Percentiles rank a stretch among this genome's conserved stretches.
These are phyloP conservation scores for Cryphonectria japonica DNA, from an alignment of 2,329 filamentous ascomycete species.

Conservation along the genomic window DNA sequence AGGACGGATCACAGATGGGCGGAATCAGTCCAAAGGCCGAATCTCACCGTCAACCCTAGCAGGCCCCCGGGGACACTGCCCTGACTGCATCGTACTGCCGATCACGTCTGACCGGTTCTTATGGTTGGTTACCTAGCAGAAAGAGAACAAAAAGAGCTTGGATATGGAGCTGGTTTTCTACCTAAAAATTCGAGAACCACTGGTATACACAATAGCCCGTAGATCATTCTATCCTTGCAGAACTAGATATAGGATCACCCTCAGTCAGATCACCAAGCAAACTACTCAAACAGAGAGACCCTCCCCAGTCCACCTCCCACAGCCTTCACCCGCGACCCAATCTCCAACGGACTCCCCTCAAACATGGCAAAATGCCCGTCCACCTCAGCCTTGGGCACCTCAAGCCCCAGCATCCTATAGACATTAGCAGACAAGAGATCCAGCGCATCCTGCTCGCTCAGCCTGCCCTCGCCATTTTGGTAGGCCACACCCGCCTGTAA, in stretches of 20 bases:
- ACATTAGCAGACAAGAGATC: constrained; percentile 61
- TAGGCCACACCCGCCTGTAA: constrained; percentile 63
- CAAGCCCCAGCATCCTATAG: constrained; percentile 59
- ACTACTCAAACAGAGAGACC: constrained; percentile 42
- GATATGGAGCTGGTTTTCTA: no score
- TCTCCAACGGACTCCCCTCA: constrained; percentile 65
- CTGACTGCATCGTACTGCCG: no score
- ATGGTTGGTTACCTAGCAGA: no score
- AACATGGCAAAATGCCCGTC: constrained; percentile 62
- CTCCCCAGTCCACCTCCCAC: constrained; percentile 50
- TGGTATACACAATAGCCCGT: no score
- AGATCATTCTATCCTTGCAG: no score
- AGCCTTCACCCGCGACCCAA: constrained; percentile 59
- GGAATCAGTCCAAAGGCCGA: not conserved
- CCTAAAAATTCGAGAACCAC: no score
- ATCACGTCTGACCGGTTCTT: no score
- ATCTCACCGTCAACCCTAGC: not conserved
- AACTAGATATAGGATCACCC: no score
- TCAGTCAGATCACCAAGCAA: no score
- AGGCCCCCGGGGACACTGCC: no score
- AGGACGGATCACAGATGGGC: not conserved
- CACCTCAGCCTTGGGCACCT: constrained; percentile 36
- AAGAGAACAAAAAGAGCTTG: no score
- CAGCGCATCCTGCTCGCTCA: constrained; percentile 59
- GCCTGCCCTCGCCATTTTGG: constrained; percentile 58